These are phyloP conservation scores for Thermothelomyces thermophilus DNA, from an alignment of 2,329 filamentous ascomycete species.

Conservation along the genomic window DNA sequence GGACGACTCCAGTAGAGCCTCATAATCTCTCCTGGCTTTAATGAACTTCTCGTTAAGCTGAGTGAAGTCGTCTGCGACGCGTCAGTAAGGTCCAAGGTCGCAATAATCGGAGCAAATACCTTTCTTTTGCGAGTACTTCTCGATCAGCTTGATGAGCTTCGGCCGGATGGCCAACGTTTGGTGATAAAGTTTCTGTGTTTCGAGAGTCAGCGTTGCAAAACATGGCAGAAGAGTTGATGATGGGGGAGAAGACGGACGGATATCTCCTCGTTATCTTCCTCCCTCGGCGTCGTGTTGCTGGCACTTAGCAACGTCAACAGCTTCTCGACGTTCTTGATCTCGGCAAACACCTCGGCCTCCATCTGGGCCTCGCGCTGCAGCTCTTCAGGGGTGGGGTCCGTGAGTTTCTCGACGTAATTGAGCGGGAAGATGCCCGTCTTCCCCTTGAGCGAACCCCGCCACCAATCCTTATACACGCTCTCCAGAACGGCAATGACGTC, in stretches of 20 bases:
- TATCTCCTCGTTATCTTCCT: slow-evolving; percentile 95
- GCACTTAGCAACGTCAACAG: slow-evolving; percentile 86
- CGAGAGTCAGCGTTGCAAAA: slow-evolving; percentile 3
- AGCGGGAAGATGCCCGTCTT: slow-evolving; percentile 97
- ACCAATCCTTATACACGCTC: slow-evolving; percentile 99
- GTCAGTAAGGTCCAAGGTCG: slow-evolving; percentile 23
- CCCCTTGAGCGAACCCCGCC: slow-evolving; percentile 89
- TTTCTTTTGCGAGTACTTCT: slow-evolving; percentile 99
- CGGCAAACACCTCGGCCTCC: slow-evolving; percentile 65
- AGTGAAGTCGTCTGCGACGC: slow-evolving; percentile 78
- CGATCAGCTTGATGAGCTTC: slow-evolving; percentile 95
- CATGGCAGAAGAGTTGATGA: background rate
- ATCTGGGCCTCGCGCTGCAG: slow-evolving; percentile 92
- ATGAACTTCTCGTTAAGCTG: slow-evolving; percentile 99
- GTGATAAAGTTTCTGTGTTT: slow-evolving; percentile 68
- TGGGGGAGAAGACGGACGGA: slow-evolving; percentile 49
- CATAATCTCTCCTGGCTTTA: slow-evolving; percentile 94
- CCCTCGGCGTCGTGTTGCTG: slow-evolving; percentile 68
- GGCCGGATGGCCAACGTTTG: slow-evolving; percentile 89
- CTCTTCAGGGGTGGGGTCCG: slow-evolving; percentile 91
- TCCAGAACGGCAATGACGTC: slow-evolving; percentile 96
- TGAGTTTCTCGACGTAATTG: slow-evolving; percentile 97
- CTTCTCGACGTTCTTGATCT: slow-evolving; percentile 60
- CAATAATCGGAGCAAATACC: slow-evolving; percentile 42
- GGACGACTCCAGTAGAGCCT: slow-evolving; percentile 88